Evolutionary conservation across 176 grass and related monocot species (phyloP).

Genomic region (Poa annua): DNA sequence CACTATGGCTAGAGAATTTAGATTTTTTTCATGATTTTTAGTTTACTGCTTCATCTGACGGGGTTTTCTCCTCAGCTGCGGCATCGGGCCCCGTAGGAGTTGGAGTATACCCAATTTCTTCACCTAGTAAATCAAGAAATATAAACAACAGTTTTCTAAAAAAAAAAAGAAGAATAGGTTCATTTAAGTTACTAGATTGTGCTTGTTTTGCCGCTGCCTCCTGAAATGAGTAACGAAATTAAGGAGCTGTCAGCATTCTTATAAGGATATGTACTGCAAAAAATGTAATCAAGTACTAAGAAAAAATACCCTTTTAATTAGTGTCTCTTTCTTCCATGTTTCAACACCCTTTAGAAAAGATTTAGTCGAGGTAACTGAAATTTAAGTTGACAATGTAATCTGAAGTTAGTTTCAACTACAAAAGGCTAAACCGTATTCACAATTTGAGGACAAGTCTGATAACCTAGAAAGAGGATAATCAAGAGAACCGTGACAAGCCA

Average conservation of each 20-base stretch:
- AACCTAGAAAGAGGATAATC: slow-evolving; percentile 76
- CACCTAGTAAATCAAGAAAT: slow-evolving; percentile 29
- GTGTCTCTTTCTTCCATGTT: slow-evolving; percentile 71
- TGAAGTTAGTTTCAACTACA: background rate
- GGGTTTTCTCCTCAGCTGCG: background rate
- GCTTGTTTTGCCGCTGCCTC: slow-evolving; percentile 40
- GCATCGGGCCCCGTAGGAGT: slow-evolving; percentile 22
- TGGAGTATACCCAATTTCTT: slow-evolving; percentile 52
- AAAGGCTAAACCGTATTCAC: background rate
- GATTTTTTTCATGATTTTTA: background rate
- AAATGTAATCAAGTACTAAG: background rate
- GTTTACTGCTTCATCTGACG: slow-evolving; percentile 35
- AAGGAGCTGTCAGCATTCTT: background rate
- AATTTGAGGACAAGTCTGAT: background rate
- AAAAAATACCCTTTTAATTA: slow-evolving; percentile 51
- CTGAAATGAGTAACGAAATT: slow-evolving; percentile 46
- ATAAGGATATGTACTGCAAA: background rate
- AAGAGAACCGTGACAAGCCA: slow-evolving; percentile 80
- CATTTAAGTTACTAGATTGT: slow-evolving; percentile 43
- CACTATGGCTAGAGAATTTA: background rate
- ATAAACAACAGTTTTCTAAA: background rate
- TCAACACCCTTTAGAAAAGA: slow-evolving; percentile 70
- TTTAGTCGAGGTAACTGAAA: slow-evolving; percentile 65
- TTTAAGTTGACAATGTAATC: background rate
- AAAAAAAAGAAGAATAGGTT: slow-evolving; percentile 5